Base-by-base conservation (phyloP, 208 protist species). In the Lotmaria passim region DNA sequence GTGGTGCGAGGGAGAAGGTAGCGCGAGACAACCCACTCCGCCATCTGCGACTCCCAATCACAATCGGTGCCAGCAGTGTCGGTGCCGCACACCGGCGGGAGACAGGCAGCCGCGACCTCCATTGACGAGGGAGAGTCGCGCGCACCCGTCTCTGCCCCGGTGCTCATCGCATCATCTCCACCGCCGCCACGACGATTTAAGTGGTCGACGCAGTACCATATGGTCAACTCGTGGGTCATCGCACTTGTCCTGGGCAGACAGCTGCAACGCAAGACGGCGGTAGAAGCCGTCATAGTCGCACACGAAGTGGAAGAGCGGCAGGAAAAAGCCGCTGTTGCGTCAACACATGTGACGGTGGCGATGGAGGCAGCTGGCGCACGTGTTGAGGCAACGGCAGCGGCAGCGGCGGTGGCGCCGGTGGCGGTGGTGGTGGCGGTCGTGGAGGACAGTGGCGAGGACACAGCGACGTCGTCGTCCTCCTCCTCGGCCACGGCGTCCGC, bases 31-130 rank as follows among this genome's bases (percentile, higher is more conserved):
- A 56, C 62, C 71, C 71, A 76, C 44, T 69, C 63, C 15, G 56
- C 62, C 38, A 76, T 62, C 24, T 64, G 34, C 21, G 44, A 43
- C 38, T 69, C 62, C 71, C 71, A 76, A 11, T 52, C 63, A 17
- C n/a, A n/a, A n/a, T 23, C 30, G 3, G 7, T 23, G 19, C 4
- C 33, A 31, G 24, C 1, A 26, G 3, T 57, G n/a, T n/a, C n/a
- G 58, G 11, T 23, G 10, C 61, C 15, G 48, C 43, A 66, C 30
- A 19, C 38, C 4, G 44, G 48, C 28, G 58, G 39, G 8, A 52
- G 31, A 30, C 33, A 46, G 6, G 41, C 57, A 7, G 39, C 57
- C 57, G 12, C 26, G 3, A 17, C 10, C 17, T 34, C 33, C 6
- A n/a, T 23, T 14, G 33, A 3, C 7, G 33, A 19, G 4, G 15